Evolutionary conservation across 2,329 filamentous ascomycete genomes (phyloP).

Genomic region (Sporothrix dimorphospora): DNA sequence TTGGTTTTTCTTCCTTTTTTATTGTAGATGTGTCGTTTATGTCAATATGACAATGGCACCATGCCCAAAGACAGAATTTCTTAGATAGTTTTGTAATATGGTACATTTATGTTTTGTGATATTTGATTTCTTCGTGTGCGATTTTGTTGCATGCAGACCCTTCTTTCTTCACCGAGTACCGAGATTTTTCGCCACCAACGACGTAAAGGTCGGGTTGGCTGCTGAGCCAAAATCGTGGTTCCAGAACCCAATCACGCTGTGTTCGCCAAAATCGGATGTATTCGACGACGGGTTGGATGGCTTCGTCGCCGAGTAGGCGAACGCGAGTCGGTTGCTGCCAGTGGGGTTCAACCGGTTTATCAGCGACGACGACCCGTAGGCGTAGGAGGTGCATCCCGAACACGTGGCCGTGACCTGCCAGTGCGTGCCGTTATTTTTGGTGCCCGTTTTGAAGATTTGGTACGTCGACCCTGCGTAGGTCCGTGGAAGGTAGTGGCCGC

Average conservation of each 20-base stretch:
- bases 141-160: too few species aligned
- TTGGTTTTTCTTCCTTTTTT: neutral
- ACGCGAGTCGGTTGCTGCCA: conserved; percentile 38
- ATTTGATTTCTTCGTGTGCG: too few species aligned
- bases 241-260: conserved; percentile 39
- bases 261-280: conserved; percentile 35
- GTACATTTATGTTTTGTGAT: too few species aligned
- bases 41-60: too few species aligned
- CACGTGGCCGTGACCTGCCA: conserved; percentile 48
- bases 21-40: neutral
- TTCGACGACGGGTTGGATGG: conserved; percentile 35
- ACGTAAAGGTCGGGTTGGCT: conserved; percentile 35
- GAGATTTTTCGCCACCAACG: conserved; percentile 28
- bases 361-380: conserved; percentile 28
- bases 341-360: conserved; percentile 32
- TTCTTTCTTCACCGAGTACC: neutral
- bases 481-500: conserved; percentile 41
- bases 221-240: conserved; percentile 37
- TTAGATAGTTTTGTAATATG: too few species aligned
- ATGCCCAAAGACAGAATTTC: too few species aligned
- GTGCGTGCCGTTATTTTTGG: conserved; percentile 45
- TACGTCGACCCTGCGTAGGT: conserved; percentile 39
- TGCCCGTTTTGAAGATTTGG: conserved; percentile 44
- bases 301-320: conserved; percentile 36
- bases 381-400: conserved; percentile 43